These are phyloP conservation scores for Didymella arachidicola DNA, from an alignment of 2,329 filamentous ascomycete species.

Conservation along the genomic window DNA sequence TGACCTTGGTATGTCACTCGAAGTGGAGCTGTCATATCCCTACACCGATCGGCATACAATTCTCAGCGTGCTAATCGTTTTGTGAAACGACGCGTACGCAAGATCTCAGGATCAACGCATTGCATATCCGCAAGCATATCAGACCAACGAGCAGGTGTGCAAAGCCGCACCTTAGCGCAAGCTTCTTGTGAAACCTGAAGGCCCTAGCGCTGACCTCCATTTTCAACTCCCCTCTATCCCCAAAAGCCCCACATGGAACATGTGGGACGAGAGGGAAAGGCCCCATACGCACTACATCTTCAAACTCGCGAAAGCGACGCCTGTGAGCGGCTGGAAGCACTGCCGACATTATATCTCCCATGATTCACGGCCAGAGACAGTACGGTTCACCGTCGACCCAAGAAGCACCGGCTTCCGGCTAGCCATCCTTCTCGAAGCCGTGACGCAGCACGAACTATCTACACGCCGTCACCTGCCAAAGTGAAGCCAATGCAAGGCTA, in stretches of 20 bases:
- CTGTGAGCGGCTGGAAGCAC: not conserved
- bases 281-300: constrained; percentile 15
- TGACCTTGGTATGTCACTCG: not conserved
- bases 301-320: constrained; percentile 5
- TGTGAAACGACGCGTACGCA: constrained; percentile 9
- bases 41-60: constrained; percentile 9
- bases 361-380: not conserved
- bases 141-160: constrained; percentile 4
- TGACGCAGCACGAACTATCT: not conserved
- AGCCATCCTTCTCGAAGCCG: constrained; percentile 2
- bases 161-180: not conserved
- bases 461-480: not conserved
- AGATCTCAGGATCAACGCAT: constrained; percentile 5
- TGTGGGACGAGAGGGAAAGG: constrained; percentile 10
- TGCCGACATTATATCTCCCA: constrained; percentile 3
- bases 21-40: constrained; percentile 1
- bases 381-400: constrained; percentile 5
- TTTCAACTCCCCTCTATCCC: not conserved
- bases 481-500: constrained; percentile 9
- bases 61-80: constrained; percentile 8
- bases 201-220: not conserved
- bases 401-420: not conserved
- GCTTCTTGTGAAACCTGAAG: constrained; percentile 2
- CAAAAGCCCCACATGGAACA: constrained; percentile 11
- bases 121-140: not conserved